Conservation (phyloP, 371 early-diverging fungal genomes). For the Mortierella sp. region DNA sequence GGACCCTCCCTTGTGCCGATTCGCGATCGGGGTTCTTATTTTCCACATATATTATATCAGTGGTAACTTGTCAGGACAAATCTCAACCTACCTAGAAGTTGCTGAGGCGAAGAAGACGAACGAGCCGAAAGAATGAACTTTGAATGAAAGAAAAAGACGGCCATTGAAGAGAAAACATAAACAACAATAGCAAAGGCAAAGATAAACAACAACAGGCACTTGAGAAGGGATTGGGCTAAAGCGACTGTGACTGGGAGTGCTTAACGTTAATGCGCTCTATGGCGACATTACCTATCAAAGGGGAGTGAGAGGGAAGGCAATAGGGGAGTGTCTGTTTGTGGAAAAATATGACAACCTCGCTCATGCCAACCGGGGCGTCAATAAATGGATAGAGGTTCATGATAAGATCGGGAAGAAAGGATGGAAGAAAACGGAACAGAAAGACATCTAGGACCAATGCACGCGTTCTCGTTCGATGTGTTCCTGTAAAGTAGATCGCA, state of each 20-base stretch:
- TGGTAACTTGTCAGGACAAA: too few species aligned
- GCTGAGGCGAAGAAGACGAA: too few species aligned
- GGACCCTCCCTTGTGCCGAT: too few species aligned
- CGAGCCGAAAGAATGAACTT: background rate
- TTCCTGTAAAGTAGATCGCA: slow-evolving; percentile 9
- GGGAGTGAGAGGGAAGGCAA: too few species aligned
- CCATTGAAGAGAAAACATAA: background rate
- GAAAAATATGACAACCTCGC: background rate
- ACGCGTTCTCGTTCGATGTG: background rate
- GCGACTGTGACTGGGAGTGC: background rate
- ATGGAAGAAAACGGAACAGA: background rate
- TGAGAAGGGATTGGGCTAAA: background rate
- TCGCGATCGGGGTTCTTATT: background rate
- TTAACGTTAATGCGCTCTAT: background rate
- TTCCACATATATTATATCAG: background rate
- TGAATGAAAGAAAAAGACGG: background rate
- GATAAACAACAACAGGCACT: too few species aligned
- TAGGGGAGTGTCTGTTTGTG: background rate
- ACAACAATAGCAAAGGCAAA: background rate
- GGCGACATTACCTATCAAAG: background rate
- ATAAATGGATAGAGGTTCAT: background rate
- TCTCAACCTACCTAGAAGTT: too few species aligned
- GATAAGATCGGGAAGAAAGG: slow-evolving; percentile 5
- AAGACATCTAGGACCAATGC: background rate
- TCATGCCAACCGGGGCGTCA: background rate